A percentile compares a stretch with the other conserved stretches of the same genome.
Conservation (phyloP, 345 rosid genomes). For the Eucalyptus regnans region DNA sequence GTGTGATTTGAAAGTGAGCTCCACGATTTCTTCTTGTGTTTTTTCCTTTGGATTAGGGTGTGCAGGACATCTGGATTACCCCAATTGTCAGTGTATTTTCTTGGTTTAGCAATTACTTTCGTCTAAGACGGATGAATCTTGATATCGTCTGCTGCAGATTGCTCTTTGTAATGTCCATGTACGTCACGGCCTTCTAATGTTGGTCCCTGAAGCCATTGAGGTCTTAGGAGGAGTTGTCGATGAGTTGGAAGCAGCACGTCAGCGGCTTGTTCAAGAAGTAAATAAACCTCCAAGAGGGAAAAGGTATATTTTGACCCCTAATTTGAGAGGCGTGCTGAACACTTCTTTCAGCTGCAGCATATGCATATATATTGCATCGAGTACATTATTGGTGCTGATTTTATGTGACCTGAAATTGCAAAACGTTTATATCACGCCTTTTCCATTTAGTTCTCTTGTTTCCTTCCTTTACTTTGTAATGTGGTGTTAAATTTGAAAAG, state of each 20-base stretch:
- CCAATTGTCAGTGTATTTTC: not conserved
- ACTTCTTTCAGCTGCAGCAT: not conserved
- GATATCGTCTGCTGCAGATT: constrained; percentile 26
- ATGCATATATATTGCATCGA: not conserved
- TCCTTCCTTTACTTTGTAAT: not conserved
- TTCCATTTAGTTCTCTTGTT: not conserved
- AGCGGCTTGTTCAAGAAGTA: constrained; percentile 64
- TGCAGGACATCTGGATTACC: not conserved
- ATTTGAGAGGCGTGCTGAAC: not conserved
- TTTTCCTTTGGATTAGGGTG: not conserved
- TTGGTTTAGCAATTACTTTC: not conserved
- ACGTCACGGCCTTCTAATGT: constrained; percentile 69
- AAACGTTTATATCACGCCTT: not conserved
- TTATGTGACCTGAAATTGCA: not conserved
- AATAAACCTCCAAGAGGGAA: constrained; percentile 93
- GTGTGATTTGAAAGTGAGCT: not conserved
- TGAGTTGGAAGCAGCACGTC: constrained; percentile 65
- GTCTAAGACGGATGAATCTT: not conserved
- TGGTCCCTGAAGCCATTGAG: constrained; percentile 81
- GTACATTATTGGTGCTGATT: not conserved
- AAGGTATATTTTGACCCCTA: constrained; percentile 37
- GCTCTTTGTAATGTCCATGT: constrained; percentile 65
- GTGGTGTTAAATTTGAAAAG: not conserved
- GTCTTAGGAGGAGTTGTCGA: constrained; percentile 81
- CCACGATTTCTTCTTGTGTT: not conserved